Evolutionary conservation across 495 filamentous ascomycete genomes (phyloP).

Genomic region (Neurospora africana): DNA sequence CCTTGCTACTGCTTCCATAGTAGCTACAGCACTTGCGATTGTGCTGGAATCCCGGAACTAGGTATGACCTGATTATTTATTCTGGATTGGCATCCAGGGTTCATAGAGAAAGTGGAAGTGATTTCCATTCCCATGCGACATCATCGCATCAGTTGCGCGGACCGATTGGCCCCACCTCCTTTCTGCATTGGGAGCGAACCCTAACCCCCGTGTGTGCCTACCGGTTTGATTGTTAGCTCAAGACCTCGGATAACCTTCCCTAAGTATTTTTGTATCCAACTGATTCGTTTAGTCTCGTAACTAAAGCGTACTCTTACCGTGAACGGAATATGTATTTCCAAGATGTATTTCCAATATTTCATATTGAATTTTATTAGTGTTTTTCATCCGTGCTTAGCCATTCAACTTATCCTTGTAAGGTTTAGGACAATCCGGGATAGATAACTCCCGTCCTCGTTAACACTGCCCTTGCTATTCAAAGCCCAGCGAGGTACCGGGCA

Average conservation of each 20-base stretch:
- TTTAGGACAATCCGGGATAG: too few species aligned
- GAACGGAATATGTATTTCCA: too few species aligned
- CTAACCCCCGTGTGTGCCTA: not conserved
- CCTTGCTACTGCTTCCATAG: constrained; percentile 17
- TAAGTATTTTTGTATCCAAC: too few species aligned
- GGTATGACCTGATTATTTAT: not conserved
- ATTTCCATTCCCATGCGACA: not conserved
- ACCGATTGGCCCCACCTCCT: not conserved
- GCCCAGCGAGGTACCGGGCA: not conserved
- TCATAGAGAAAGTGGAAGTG: not conserved
- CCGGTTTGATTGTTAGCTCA: too few species aligned
- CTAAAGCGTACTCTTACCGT: too few species aligned
- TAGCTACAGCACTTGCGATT: not conserved
- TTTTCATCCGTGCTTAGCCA: too few species aligned
- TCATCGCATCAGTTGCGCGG: not conserved
- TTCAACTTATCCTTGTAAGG: too few species aligned
- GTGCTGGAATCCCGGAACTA: not conserved
- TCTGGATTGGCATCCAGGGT: not conserved
- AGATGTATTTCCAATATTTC: too few species aligned
- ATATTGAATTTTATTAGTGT: too few species aligned
- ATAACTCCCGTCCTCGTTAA: too few species aligned
- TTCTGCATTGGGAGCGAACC: not conserved
- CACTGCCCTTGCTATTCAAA: not conserved
- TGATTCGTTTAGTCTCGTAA: too few species aligned
- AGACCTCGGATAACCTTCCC: too few species aligned